These are phyloP conservation scores for Botryotinia calthae DNA, from an alignment of 2,329 filamentous ascomycete genomes.

Conservation along the genomic window DNA sequence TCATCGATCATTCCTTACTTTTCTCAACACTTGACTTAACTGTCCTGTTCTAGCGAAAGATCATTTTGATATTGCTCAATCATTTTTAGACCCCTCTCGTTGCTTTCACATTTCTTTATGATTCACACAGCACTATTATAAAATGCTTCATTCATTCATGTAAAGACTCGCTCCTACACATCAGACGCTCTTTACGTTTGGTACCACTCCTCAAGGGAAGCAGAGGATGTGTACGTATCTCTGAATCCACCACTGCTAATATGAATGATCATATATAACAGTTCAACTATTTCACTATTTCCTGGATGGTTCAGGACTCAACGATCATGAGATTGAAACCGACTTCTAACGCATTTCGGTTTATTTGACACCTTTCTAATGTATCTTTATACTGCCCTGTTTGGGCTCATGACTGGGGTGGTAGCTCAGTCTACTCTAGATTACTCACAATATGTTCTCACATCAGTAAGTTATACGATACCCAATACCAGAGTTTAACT, in stretches of 20 bases:
- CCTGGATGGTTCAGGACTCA: background rate
- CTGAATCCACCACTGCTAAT: background rate
- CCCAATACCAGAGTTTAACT: background rate
- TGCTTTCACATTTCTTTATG: background rate
- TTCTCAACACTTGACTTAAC: background rate
- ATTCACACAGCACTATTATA: slow-evolving; percentile 1
- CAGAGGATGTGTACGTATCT: background rate
- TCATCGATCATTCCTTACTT: background rate
- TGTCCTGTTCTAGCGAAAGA: background rate
- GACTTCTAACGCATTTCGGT: background rate
- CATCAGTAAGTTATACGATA: slow-evolving; percentile 10
- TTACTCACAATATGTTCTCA: slow-evolving; percentile 21
- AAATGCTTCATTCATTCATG: background rate
- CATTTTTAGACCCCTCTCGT: background rate
- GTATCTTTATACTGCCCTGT: slow-evolving; percentile 1
- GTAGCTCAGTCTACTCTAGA: slow-evolving; percentile 9
- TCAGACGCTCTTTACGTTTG: background rate
- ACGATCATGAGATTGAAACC: background rate
- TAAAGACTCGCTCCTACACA: background rate
- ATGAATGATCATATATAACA: background rate
- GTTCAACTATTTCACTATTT: too few species aligned
- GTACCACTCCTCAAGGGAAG: background rate
- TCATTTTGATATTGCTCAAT: background rate
- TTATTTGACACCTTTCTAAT: background rate
- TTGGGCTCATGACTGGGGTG: slow-evolving; percentile 3